Conservation (phyloP, 768 basidiomycete genomes). For the Flagelloscypha sp. region DNA sequence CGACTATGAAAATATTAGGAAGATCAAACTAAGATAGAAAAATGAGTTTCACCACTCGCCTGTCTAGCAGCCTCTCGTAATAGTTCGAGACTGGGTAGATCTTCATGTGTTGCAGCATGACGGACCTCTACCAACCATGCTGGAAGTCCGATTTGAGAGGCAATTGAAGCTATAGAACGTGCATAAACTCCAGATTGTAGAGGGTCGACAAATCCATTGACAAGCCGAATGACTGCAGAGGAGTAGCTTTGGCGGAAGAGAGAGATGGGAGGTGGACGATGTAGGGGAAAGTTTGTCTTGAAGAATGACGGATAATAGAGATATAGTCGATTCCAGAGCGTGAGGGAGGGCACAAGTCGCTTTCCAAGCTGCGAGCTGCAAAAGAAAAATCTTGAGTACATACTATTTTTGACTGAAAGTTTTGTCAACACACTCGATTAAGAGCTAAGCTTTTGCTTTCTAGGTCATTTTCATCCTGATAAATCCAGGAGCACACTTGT, state of each 20-base stretch:
- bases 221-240: conserved; percentile 75
- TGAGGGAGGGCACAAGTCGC: conserved; percentile 70
- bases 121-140: conserved; percentile 86
- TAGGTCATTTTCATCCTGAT: conserved; percentile 49
- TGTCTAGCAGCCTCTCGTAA: conserved; percentile 71
- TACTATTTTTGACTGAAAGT: not conserved
- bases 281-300: conserved; percentile 35
- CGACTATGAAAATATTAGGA: conserved; percentile 37
- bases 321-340: conserved; percentile 65
- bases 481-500: conserved; percentile 71
- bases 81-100: conserved; percentile 76
- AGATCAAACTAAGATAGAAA: conserved; percentile 3
- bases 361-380: conserved; percentile 79
- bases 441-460: conserved; percentile 52
- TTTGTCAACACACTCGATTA: conserved; percentile 40
- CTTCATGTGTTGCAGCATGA: conserved; percentile 95
- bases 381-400: conserved; percentile 6
- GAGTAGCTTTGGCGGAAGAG: conserved; percentile 73
- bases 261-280: conserved; percentile 29
- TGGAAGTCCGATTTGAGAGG: conserved; percentile 78
- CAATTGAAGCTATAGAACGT: conserved; percentile 83
- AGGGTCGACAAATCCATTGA: conserved; percentile 94
- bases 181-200: conserved; percentile 86
- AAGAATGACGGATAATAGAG: conserved; percentile 50
- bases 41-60: conserved; percentile 29